Evolutionary conservation across 306 rosid genomes (phyloP).

Genomic region (Cicer pinnatifidum): DNA sequence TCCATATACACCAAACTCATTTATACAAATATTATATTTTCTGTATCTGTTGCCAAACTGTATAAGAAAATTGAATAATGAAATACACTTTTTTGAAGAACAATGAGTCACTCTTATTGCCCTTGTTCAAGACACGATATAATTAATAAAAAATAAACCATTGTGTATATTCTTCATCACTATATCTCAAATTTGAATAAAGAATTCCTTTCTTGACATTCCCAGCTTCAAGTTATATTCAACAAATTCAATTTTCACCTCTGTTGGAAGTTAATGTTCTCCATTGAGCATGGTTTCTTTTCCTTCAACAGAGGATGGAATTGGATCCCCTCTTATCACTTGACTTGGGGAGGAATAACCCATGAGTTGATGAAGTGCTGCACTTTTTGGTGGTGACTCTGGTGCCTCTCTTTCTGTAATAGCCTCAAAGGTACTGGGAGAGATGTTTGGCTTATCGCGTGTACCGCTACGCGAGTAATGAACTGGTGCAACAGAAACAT

Average conservation of each 20-base stretch:
- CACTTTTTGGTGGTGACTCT: conserved; percentile 43
- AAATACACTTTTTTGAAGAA: conserved; percentile 1
- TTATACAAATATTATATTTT: conserved; percentile 21
- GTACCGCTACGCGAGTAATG: conserved; percentile 1
- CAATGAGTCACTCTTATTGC: conserved; percentile 32
- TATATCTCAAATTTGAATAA: conserved; percentile 11
- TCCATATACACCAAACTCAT: conserved; percentile 36
- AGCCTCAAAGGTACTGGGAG: conserved; percentile 43
- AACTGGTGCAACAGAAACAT: conserved; percentile 39
- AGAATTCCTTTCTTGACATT: conserved; percentile 36
- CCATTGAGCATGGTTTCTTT: conserved; percentile 45
- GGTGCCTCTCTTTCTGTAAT: conserved; percentile 44
- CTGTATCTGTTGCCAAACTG: conserved; percentile 23
- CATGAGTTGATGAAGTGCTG: conserved; percentile 91
- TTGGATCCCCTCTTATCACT: conserved; percentile 57
- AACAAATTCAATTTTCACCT: conserved; percentile 19
- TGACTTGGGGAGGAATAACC: conserved; percentile 85
- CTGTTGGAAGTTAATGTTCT: conserved; percentile 24
- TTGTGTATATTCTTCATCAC: conserved; percentile 22
- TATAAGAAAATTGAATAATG: not conserved
- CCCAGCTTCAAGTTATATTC: conserved; percentile 32
- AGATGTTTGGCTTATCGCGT: conserved; percentile 40
- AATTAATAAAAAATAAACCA: not conserved
- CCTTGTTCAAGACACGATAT: conserved; percentile 24
- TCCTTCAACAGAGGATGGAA: conserved; percentile 39